These are phyloP conservation scores for Fusarium redolens DNA, from an alignment of 2,329 filamentous ascomycete species.

Conservation along the genomic window DNA sequence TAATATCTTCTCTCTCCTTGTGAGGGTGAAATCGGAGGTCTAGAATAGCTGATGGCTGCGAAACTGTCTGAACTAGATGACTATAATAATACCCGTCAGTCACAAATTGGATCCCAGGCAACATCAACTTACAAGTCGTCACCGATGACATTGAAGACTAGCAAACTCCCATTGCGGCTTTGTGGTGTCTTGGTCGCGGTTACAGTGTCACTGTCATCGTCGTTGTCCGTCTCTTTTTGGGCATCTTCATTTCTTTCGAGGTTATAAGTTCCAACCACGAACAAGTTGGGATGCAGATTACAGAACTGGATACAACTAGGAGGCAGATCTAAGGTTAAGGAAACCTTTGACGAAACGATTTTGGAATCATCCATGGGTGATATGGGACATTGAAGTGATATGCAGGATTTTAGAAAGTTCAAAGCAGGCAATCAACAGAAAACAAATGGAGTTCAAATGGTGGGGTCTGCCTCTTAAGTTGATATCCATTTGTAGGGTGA, in stretches of 20 bases:
- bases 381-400: not conserved
- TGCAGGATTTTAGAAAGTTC: slow-evolving; percentile 10
- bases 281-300: slow-evolving; percentile 68
- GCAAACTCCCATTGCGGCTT: slow-evolving; percentile 77
- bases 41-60: slow-evolving; percentile 79
- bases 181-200: slow-evolving; percentile 58
- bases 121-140: slow-evolving; percentile 64
- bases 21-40: slow-evolving; percentile 83
- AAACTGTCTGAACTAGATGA: slow-evolving; percentile 66
- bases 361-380: slow-evolving; percentile 39
- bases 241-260: slow-evolving; percentile 65
- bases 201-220: slow-evolving; percentile 39
- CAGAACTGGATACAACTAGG: slow-evolving; percentile 85
- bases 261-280: slow-evolving; percentile 88
- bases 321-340: slow-evolving; percentile 71
- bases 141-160: slow-evolving; percentile 70
- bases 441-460: slow-evolving; percentile 20
- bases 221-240: slow-evolving; percentile 38
- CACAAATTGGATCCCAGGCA: not conserved
- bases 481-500: not conserved
- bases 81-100: slow-evolving; percentile 51
- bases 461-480: slow-evolving; percentile 23
- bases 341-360: slow-evolving; percentile 57
- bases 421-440: slow-evolving; percentile 5
- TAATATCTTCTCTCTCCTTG: slow-evolving; percentile 57